phyloP scores from a whole-genome alignment of 805 yeast species.

The Hanseniaspora hatyaiensis region DNA sequence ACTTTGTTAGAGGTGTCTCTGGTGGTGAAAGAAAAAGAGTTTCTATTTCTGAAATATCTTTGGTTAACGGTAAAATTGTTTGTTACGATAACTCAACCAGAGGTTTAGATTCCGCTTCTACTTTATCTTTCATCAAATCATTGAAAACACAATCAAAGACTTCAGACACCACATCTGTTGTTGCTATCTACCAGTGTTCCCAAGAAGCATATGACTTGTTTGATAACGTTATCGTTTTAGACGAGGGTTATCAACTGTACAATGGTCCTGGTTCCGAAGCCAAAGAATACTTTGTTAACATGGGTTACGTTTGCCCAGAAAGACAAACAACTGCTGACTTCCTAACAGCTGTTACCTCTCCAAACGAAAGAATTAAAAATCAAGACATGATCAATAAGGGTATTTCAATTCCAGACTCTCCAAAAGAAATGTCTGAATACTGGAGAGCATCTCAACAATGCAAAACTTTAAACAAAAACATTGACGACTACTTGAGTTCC shows the following conservation, averaged over 20 bases:
- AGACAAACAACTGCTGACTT: slow-evolving; percentile 65
- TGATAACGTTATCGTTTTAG: slow-evolving; percentile 50
- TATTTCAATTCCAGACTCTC: slow-evolving; percentile 44
- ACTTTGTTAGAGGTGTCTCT: slow-evolving; percentile 58
- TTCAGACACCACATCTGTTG: slow-evolving; percentile 44
- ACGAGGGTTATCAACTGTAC: slow-evolving; percentile 50
- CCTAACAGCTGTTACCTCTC: slow-evolving; percentile 58
- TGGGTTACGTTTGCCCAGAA: slow-evolving; percentile 56
- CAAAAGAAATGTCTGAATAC: slow-evolving; percentile 47
- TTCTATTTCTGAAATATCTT: slow-evolving; percentile 65
- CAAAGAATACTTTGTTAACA: slow-evolving; percentile 43
- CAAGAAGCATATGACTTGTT: slow-evolving; percentile 54
- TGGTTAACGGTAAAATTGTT: slow-evolving; percentile 50
- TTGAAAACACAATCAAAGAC: slow-evolving; percentile 51
- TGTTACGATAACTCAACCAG: slow-evolving; percentile 79
- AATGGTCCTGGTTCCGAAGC: slow-evolving; percentile 51
- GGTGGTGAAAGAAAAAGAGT: slow-evolving; percentile 85
- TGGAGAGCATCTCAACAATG: slow-evolving; percentile 47
- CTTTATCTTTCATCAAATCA: slow-evolving; percentile 59
- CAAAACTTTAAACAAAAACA: slow-evolving; percentile 33
- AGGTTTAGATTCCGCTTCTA: slow-evolving; percentile 77
- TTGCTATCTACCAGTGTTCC: slow-evolving; percentile 61
- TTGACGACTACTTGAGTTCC: slow-evolving; percentile 32
- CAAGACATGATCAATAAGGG: slow-evolving; percentile 34
- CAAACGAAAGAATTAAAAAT: slow-evolving; percentile 41